A percentile compares a stretch with the other conserved stretches of the same genome.
Evolutionary conservation across 2,329 filamentous ascomycete species (phyloP).

Genomic region (Ophiostoma novo-ulmi): DNA sequence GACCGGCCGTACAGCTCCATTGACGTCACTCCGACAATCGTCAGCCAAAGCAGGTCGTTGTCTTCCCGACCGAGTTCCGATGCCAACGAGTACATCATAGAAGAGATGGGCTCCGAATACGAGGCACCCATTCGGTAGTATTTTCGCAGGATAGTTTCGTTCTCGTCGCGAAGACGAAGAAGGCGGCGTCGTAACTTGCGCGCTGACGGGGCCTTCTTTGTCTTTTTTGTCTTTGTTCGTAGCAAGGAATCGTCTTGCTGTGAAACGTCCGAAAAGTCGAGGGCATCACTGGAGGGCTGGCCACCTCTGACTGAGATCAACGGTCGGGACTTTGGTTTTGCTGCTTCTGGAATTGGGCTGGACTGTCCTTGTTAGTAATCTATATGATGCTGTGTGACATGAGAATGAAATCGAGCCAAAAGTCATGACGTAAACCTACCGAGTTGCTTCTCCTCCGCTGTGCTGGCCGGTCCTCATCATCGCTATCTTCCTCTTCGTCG

Average conservation of each 20-base stretch:
- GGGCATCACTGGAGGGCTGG: conserved; percentile 45
- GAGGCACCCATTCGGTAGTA: conserved; percentile 87
- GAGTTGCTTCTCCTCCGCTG: conserved; percentile 86
- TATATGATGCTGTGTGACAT: not conserved
- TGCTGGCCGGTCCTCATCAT: conserved; percentile 68
- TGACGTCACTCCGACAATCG: conserved; percentile 91
- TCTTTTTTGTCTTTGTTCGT: conserved; percentile 40
- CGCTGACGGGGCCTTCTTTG: conserved; percentile 54
- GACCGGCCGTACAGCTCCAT: conserved; percentile 87
- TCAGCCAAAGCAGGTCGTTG: conserved; percentile 91
- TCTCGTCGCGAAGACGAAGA: conserved; percentile 67
- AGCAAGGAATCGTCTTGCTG: conserved; percentile 38
- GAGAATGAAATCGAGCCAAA: conserved; percentile 24
- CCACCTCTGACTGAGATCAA: conserved; percentile 50
- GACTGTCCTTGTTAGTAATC: conserved; percentile 42
- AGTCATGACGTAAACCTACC: conserved; percentile 45
- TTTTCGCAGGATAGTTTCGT: conserved; percentile 68
- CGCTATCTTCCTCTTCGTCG: conserved; percentile 65
- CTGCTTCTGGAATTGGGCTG: conserved; percentile 61
- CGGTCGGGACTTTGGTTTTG: conserved; percentile 57
- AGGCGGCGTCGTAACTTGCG: conserved; percentile 67
- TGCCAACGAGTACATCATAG: conserved; percentile 88
- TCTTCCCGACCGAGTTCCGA: conserved; percentile 94
- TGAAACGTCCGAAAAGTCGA: conserved; percentile 54
- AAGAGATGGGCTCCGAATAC: conserved; percentile 91